Evolutionary conservation across 2,329 filamentous ascomycete species (phyloP).

Genomic region (Talaromyces atroroseus): DNA sequence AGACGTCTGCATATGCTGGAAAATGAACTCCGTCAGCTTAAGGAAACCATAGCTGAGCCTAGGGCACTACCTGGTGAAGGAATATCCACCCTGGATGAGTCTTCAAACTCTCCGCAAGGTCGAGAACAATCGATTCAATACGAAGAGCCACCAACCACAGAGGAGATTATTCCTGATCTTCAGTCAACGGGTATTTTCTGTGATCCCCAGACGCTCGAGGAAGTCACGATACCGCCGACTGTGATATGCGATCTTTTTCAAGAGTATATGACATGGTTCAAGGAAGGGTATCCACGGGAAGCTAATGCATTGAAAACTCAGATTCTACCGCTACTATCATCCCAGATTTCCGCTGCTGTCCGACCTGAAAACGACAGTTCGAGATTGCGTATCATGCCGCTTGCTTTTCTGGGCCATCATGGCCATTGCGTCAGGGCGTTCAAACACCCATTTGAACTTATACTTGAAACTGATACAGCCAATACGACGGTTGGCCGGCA

Average conservation of each 20-base stretch:
- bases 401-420: conserved; percentile 1
- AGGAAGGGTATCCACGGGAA: neutral
- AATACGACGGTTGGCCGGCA: neutral
- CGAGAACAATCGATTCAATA: neutral
- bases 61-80: neutral
- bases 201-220: neutral
- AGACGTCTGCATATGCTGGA: neutral
- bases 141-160: neutral
- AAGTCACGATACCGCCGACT: neutral
- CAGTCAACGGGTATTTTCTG: neutral
- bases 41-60: neutral
- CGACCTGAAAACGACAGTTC: neutral
- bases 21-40: neutral
- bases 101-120: neutral
- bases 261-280: neutral
- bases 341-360: neutral
- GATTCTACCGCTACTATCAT: neutral
- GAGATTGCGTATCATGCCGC: neutral
- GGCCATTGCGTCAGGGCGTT: neutral
- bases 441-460: neutral
- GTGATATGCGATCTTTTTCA: neutral
- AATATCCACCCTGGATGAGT: neutral
- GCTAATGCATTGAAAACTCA: neutral
- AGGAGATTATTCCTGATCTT: neutral
- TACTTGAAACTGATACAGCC: neutral